Base-by-base conservation (phyloP, 2,329 filamentous ascomycete genomes). In the Saccharata proteae region DNA sequence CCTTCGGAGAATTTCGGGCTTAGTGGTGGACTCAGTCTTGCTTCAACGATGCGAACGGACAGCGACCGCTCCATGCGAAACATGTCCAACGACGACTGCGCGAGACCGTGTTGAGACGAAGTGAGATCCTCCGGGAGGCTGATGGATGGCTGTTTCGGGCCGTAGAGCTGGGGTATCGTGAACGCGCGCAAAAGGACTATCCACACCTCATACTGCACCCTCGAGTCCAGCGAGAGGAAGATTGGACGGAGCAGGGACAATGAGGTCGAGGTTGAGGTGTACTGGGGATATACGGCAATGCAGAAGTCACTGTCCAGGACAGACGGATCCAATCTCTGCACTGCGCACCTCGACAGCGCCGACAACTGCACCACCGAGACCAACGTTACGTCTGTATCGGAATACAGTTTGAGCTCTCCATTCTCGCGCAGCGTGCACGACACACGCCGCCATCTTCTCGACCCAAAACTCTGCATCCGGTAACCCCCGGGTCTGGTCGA, bases 141-240 rank as follows among this genome's bases (percentile, higher is more conserved):
- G 58, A 52, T 49, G n/a, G 11, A 74, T 50, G 34, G 48, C 39
- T 62, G 59, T 38, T 70, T 67, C n/a, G 71, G 69, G 2, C 77
- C 82, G 49, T 93, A 96, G 9, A 96, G 67, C 45, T 94, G 85
- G 0, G 90, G 88, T 26, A 93, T 77, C 1, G 88, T 84, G 53
- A 94, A 94, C 1, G 88, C 85, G 39, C 88, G 74, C 17, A 98
- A 57, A 7, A 98, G 63, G 5, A 93, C 86, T 46, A 93, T 88
- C 90, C 90, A 98, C 9, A 94, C 90, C 52, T 98, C 90, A 46
- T 92, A 93, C n/a, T 93, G 65, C 5, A 93, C 75, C 24, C 86
- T 73, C 16, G 74, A 86, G 43, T 96, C 88, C 26, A 94, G 59
- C 3, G 83, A 80, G 19, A 98, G 65, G 50, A 93, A 94, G 20